Evolutionary conservation across 2,329 filamentous ascomycete species (phyloP).

Genomic region (Colletotrichum salicis): DNA sequence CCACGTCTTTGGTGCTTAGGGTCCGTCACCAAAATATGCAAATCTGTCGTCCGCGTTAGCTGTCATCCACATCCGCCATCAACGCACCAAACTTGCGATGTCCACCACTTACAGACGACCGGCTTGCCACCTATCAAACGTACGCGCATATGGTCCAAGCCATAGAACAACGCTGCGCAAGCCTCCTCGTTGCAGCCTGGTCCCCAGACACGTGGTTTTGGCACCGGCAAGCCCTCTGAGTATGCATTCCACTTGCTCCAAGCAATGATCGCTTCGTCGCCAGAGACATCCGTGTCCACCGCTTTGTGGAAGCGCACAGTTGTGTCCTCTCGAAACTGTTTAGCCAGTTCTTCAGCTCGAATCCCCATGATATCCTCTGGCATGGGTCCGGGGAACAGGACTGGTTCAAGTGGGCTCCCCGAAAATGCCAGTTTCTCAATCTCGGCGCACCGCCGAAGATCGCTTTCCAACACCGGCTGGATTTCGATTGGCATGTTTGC

Average conservation of each 20-base stretch:
- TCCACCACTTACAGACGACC: conserved; percentile 47
- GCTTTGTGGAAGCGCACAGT: conserved; percentile 30
- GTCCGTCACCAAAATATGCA: conserved; percentile 51
- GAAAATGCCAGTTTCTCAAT: conserved; percentile 26
- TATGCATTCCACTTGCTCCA: conserved; percentile 51
- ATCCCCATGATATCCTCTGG: conserved; percentile 38
- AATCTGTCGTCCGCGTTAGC: conserved; percentile 40
- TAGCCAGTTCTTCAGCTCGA: conserved; percentile 39
- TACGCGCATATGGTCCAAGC: conserved; percentile 44
- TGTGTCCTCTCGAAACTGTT: conserved; percentile 32
- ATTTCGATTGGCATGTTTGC: conserved; percentile 33
- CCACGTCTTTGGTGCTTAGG: conserved; percentile 50
- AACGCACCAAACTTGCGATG: not conserved
- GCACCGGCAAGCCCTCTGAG: conserved; percentile 40
- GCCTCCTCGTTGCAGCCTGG: conserved; percentile 47
- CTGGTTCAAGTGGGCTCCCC: conserved; percentile 12
- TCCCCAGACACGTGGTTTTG: conserved; percentile 39
- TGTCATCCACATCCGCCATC: not conserved
- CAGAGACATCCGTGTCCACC: conserved; percentile 35
- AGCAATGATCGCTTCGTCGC: conserved; percentile 44
- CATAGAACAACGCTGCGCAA: conserved; percentile 45
- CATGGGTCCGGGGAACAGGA: conserved; percentile 45
- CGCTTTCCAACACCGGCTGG: conserved; percentile 17
- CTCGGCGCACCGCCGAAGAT: conserved; percentile 33
- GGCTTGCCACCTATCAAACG: conserved; percentile 45